Base-by-base conservation (phyloP, 305 asterid species). In the Fraxinus xanthoxyloides region DNA sequence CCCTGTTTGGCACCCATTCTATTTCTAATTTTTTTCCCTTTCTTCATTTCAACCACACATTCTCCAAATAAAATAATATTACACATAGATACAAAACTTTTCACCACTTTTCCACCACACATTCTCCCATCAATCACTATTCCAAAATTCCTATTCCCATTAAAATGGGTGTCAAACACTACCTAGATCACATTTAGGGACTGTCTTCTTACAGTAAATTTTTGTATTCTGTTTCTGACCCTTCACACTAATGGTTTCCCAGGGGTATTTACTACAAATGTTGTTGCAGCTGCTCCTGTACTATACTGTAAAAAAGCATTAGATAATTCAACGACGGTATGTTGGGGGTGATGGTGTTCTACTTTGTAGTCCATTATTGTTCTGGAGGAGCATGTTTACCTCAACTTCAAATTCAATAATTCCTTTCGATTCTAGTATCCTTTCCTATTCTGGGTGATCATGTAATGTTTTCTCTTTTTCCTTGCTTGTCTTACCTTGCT, bases 211-310 rank as follows among this genome's bases (percentile, higher is more conserved):
- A 61, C 46, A 75, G 38, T 40, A 59, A 30, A 34, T 43, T 40
- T 17, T 77, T 7, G n/a, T 74, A 26, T 69, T 72, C 35, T 77
- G 75, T 32, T 78, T 77, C 79, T 77, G 43, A 77, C 83, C 26
- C 46, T 61, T 4, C 35, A 82, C 46, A 35, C 84, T 69, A 36
- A 75, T 74, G 78, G 51, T 83, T 72, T 9, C 86, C 77, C 82
- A 96, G 99, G 99, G 83, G 88, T 93, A 75, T 96, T 96, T 82
- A 96, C 98, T 63, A 91, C 88, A 65, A 96, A 94, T 82, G 92
- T 94, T 73, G 99, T 96, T 79, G 98, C 99, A 83, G 98, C 99
- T 83, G 98, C 98, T 74, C 99, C 98, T 43, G 98, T 96, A 78
- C 9, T 94, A 61, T 96, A 96, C 85, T 94, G 98, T 89, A 94